phyloP scores from a whole-genome alignment of 2,329 filamentous ascomycete species.

The Talaromyces sp. region DNA sequence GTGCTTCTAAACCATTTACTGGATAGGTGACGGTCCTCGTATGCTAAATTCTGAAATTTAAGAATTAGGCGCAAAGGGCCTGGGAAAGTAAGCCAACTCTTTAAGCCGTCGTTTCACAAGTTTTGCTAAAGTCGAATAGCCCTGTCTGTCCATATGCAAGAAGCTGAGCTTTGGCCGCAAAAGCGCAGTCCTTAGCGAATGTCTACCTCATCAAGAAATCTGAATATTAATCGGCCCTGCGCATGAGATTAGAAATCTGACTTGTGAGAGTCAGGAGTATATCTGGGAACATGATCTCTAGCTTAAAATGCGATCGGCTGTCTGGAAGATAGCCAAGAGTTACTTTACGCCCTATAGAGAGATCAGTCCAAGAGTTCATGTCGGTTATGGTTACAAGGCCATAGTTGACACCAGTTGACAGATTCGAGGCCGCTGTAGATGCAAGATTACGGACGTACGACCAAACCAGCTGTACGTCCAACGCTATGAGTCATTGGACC shows the following conservation, averaged over 20 bases:
- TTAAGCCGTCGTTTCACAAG: not conserved
- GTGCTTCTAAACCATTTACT: not conserved
- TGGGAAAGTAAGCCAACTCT: not conserved
- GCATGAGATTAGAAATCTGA: not conserved
- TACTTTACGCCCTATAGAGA: conserved; percentile 4
- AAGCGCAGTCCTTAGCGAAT: not conserved
- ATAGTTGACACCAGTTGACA: not conserved
- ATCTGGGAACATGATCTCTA: not conserved
- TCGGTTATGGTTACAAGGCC: not conserved
- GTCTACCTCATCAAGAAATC: not conserved
- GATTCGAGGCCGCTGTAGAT: not conserved
- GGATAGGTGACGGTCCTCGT: not conserved
- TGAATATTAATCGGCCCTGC: not conserved
- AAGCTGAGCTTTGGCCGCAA: not conserved
- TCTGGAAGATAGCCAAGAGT: not conserved
- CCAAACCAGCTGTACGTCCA: not conserved
- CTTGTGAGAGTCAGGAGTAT: not conserved
- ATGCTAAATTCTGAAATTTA: not conserved
- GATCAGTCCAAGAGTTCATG: conserved; percentile 1
- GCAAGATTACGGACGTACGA: not conserved
- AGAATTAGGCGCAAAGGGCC: not conserved
- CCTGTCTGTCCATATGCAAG: not conserved
- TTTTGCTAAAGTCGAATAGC: not conserved
- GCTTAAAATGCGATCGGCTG: not conserved
- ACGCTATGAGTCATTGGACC: not conserved